Evolutionary conservation across 2,329 filamentous ascomycete genomes (phyloP).

Genomic region (Clathrospora elynae): DNA sequence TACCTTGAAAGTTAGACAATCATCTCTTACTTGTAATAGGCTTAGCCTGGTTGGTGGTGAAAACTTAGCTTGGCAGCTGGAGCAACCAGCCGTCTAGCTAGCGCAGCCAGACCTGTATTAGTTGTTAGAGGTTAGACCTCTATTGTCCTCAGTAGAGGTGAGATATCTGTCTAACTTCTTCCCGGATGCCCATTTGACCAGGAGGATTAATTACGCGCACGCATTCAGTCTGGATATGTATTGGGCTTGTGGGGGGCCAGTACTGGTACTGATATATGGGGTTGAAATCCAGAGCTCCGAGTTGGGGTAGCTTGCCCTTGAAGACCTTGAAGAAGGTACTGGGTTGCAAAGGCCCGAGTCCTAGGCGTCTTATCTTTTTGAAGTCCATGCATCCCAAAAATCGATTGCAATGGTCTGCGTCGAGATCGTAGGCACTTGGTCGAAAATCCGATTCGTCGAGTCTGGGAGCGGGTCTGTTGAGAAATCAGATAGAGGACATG

Average conservation of each 20-base stretch:
- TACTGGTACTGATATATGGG: background rate
- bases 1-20: too few species aligned
- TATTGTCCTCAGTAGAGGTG: too few species aligned
- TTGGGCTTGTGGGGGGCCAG: too few species aligned
- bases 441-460: conserved; percentile 15
- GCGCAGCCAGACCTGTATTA: too few species aligned
- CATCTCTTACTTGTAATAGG: too few species aligned
- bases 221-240: too few species aligned
- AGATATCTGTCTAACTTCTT: too few species aligned
- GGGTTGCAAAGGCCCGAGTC: conserved; percentile 10
- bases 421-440: conserved; percentile 18
- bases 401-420: conserved; percentile 10
- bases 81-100: too few species aligned
- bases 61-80: too few species aligned
- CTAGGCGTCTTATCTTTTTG: conserved; percentile 14
- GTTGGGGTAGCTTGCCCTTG: background rate
- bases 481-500: conserved; percentile 24
- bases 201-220: background rate
- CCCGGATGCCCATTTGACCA: background rate
- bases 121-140: too few species aligned
- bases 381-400: conserved; percentile 18
- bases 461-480: conserved; percentile 13
- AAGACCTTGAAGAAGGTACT: conserved; percentile 16
- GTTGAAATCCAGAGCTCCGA: conserved; percentile 6
- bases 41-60: too few species aligned